Evolutionary conservation across 495 filamentous ascomycete species (phyloP).

Genomic region (Apodospora peruviana): DNA sequence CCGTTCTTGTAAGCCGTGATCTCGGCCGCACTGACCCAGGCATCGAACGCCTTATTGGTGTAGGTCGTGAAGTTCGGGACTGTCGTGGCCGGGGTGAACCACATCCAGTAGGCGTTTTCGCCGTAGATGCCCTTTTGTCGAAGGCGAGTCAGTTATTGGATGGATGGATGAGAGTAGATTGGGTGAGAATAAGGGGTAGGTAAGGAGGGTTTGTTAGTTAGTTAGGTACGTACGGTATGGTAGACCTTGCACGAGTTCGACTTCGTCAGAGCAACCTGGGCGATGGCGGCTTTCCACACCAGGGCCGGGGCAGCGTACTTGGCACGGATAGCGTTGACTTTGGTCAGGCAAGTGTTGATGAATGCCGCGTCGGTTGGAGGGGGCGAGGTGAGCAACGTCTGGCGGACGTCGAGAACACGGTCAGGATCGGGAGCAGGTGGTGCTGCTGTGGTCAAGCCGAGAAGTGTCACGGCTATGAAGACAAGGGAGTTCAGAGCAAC

Average conservation of each 20-base stretch:
- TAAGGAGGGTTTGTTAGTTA: neutral
- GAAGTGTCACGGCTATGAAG: too few relatives aligned
- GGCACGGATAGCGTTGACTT: conserved; percentile 12
- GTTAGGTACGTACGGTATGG: conserved; percentile 7
- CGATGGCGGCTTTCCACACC: conserved; percentile 12
- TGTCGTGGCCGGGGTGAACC: neutral
- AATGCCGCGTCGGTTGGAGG: conserved; percentile 10
- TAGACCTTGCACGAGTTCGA: conserved; percentile 15
- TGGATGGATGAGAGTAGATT: too few relatives aligned
- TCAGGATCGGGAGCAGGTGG: neutral
- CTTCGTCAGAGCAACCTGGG: conserved; percentile 9
- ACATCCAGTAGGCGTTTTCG: conserved; percentile 18
- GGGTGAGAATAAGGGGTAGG: neutral
- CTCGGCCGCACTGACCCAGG: conserved; percentile 10
- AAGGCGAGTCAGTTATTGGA: too few relatives aligned
- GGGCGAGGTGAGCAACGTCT: conserved; percentile 5
- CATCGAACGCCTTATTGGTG: conserved; percentile 6
- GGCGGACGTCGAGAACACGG: neutral
- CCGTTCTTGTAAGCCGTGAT: conserved; percentile 8
- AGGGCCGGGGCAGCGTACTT: conserved; percentile 4
- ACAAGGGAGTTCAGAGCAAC: too few relatives aligned
- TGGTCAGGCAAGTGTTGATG: conserved; percentile 7
- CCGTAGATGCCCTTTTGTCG: conserved; percentile 15
- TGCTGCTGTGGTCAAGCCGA: too few relatives aligned
- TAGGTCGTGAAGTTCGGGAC: conserved; percentile 8